Evolutionary conservation across 1,284 basidiomycete species (phyloP).

Genomic region (Ustilago hordei): DNA sequence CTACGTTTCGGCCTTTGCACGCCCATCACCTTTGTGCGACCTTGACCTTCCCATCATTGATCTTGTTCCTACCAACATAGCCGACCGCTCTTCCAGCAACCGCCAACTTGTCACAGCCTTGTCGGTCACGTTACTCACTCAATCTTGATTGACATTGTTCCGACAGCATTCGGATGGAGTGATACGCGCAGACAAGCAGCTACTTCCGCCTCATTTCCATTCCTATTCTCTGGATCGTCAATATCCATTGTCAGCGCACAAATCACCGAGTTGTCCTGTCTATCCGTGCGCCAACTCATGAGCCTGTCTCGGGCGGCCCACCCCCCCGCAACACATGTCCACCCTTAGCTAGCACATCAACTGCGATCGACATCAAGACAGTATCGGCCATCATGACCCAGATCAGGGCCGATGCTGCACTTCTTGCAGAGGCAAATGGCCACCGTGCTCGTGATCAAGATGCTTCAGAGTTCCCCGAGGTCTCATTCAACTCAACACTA

Average conservation of each 20-base stretch:
- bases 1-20: conserved; percentile 7
- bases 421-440: neutral
- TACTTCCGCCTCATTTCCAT: neutral
- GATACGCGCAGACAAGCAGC: neutral
- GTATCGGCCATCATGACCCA: conserved; percentile 26
- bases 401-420: conserved; percentile 9
- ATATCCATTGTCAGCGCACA: neutral
- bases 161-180: conserved; percentile 1
- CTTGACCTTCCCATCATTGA: neutral
- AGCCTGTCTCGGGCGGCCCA: neutral
- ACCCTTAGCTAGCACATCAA: neutral
- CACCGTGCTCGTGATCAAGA: conserved; percentile 6
- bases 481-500: conserved; percentile 18
- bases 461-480: conserved; percentile 27
- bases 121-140: neutral
- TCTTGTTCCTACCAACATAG: neutral
- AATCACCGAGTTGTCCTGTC: neutral
- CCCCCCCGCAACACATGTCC: conserved; percentile 6
- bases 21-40: conserved; percentile 7
- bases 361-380: neutral
- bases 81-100: neutral
- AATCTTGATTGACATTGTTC: conserved; percentile 1
- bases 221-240: neutral
- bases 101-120: neutral
- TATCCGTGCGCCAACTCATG: neutral